A percentile compares a stretch with the other conserved stretches of the same genome.
Conservation (phyloP, 1,139 yeast species). For the Nakaseomyces kungkrabaensis region DNA sequence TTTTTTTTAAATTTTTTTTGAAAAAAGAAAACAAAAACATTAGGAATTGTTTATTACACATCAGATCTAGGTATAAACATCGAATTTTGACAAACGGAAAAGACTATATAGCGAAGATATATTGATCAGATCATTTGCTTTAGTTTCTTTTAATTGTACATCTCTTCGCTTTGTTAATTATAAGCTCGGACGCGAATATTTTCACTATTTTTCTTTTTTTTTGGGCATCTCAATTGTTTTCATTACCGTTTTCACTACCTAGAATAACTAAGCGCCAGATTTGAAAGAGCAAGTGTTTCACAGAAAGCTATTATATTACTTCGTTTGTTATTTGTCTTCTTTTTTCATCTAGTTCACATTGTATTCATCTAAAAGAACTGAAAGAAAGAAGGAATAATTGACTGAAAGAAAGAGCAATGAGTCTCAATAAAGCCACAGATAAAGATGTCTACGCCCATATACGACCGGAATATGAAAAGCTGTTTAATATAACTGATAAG, state of each 20-base stretch:
- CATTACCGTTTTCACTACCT: not conserved
- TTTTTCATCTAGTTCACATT: not conserved
- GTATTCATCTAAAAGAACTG: not conserved
- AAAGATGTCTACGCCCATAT: conserved; percentile 12
- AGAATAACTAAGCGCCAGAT: not conserved
- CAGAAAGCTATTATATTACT: no score
- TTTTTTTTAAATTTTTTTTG: no score
- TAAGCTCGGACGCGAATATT: not conserved
- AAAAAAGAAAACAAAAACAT: not conserved
- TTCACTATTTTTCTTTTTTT: not conserved
- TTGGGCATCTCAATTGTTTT: not conserved
- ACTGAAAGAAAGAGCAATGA: not conserved
- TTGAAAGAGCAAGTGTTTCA: no score
- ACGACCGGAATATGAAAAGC: conserved; percentile 18
- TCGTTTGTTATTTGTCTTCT: not conserved
- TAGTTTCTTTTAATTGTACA: not conserved
- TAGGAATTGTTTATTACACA: no score
- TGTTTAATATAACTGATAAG: conserved; percentile 38
- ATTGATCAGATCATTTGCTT: not conserved
- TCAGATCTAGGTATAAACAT: not conserved
- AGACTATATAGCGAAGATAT: not conserved
- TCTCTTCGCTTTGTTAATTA: not conserved
- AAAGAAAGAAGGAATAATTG: not conserved
- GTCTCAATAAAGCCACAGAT: conserved; percentile 2
- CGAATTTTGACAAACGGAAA: not conserved